A percentile compares a stretch with the other conserved stretches of the same genome.
phyloP scores from a whole-genome alignment of 192 early-diverging fungal species.

The Coemansia sp. region DNA sequence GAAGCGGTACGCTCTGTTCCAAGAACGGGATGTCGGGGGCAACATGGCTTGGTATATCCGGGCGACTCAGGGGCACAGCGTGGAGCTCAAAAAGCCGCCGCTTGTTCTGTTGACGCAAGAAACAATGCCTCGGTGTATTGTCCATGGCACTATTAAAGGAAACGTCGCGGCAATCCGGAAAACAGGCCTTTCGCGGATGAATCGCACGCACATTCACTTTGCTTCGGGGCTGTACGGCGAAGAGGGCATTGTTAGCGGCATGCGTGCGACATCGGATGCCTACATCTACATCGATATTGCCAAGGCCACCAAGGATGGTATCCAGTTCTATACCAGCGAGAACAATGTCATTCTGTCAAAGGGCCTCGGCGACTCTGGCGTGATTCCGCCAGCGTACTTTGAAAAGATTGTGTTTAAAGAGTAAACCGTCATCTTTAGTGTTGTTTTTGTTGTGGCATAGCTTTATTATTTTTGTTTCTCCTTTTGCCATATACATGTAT shows the following conservation, averaged over 20 bases:
- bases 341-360: conserved; percentile 79
- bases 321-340: conserved; percentile 68
- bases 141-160: conserved; percentile 29
- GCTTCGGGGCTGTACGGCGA: conserved; percentile 67
- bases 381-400: conserved; percentile 68
- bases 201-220: conserved; percentile 88
- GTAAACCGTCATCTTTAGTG: conserved; percentile 1
- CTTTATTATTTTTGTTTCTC: too few species aligned
- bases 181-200: conserved; percentile 71
- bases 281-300: conserved; percentile 77
- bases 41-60: conserved; percentile 59
- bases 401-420: conserved; percentile 44
- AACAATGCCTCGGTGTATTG: conserved; percentile 21
- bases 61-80: conserved; percentile 85
- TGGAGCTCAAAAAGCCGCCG: conserved; percentile 43
- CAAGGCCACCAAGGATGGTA: conserved; percentile 69
- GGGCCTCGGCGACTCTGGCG: conserved; percentile 59
- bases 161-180: conserved; percentile 38
- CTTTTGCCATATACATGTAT: not conserved
- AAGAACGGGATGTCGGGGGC: conserved; percentile 17
- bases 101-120: conserved; percentile 23
- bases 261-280: conserved; percentile 63
- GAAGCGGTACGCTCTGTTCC: conserved; percentile 67
- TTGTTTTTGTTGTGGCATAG: too few species aligned
- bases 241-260: conserved; percentile 68